Conservation (phyloP, 2,329 filamentous ascomycete species). For the Apiospora phragmitis region DNA sequence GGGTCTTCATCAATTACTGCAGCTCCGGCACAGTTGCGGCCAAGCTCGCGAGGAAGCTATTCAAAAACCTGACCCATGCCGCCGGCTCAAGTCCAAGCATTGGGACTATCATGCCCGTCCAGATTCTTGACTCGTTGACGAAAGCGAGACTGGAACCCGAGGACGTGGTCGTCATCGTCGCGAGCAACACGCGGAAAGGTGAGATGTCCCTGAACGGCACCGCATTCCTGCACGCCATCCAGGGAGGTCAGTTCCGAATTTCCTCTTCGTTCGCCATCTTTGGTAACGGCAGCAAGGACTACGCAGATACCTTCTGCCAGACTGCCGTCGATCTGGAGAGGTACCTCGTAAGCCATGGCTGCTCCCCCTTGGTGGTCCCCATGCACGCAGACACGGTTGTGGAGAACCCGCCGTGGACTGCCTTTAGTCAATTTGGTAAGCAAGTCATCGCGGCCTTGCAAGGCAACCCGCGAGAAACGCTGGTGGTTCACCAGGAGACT, state of each 20-base stretch:
- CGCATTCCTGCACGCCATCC: background rate
- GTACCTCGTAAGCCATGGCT: background rate
- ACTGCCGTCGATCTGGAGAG: conserved; percentile 6
- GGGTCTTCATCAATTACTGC: conserved; percentile 20
- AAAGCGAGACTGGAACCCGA: background rate
- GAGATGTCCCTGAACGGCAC: conserved; percentile 9
- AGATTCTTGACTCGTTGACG: background rate
- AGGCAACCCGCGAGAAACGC: background rate
- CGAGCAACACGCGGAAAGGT: background rate
- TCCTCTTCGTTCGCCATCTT: conserved; percentile 6
- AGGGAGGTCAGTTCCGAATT: background rate
- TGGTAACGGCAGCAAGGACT: conserved; percentile 10
- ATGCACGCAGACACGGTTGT: background rate
- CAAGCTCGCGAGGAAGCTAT: conserved; percentile 20
- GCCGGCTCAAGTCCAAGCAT: background rate
- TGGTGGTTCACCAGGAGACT: background rate
- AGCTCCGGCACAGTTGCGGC: conserved; percentile 24
- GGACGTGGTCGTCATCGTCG: background rate
- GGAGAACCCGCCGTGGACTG: conserved; percentile 7
- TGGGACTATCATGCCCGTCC: conserved; percentile 5
- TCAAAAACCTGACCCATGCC: conserved; percentile 6
- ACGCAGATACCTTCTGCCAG: conserved; percentile 8
- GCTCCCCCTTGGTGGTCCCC: background rate
- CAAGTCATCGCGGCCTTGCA: conserved; percentile 1
- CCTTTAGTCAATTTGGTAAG: background rate